Base-by-base conservation (phyloP, 2,329 filamentous ascomycete species). In the Verticillium klebahnii region DNA sequence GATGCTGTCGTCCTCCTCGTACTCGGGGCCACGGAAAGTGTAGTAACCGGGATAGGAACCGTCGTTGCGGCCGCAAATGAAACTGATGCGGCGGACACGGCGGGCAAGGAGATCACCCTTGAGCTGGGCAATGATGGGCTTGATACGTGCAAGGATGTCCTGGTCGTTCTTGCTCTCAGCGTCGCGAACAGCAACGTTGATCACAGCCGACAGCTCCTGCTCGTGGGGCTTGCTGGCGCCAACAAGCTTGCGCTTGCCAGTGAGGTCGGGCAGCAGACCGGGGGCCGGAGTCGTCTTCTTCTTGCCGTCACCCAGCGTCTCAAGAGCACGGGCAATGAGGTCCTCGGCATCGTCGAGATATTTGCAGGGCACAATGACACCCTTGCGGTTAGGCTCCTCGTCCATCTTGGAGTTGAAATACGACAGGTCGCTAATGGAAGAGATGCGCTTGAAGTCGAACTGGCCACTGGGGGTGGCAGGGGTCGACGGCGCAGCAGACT, bases 341-440 rank as follows among this genome's bases (percentile, higher is more conserved):
- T 99, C 95, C 70, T 98, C 95, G 15, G 89, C 91, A 72, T 99
- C 95, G 66, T 99, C 95, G 52, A 99, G 81, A 78, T 96, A 99
- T 71, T 89, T 90, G 70, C 96, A 93, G 36, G 95, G 93, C 56
- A 97, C 88, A 66, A 99, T 95, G 61, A 96, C 92, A 85, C 95
- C 95, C 81, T 95, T 96, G 70, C 95, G 87, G 34, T 85, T 87
- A 37, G 91, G 91, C 77, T 97, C 93, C 50, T 87, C 82, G 52
- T 89, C 85, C 60, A 86, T 85, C 73, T 90, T 89, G 67, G 86
- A 86, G 63, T 87, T 83, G 64, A 97, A 80, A 75, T 96, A 97
- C 17, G 92, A 92, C 90, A 99, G 92, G 73, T 99, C 95, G 75
- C 93, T 97, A 76, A 99, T 95, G 60, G 95, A 98, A 79, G 91